phyloP scores from a whole-genome alignment of 2,329 filamentous ascomycete genomes.

The Phialophora verrucosa region DNA sequence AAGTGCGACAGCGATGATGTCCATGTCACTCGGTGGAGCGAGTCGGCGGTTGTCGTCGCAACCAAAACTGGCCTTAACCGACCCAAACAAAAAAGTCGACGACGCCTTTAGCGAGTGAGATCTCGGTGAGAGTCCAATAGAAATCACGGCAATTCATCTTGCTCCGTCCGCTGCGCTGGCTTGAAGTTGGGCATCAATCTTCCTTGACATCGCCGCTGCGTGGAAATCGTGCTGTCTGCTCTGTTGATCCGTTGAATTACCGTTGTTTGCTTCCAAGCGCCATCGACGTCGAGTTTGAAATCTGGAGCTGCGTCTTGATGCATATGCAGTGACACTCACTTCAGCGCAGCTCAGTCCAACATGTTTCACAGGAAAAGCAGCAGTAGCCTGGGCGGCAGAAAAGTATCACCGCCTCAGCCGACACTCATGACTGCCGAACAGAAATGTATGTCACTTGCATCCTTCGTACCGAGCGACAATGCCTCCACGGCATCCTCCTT shows the following conservation, averaged over 20 bases:
- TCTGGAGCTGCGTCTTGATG: background rate
- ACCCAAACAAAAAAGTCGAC: slow-evolving; percentile 11
- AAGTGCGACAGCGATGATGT: background rate
- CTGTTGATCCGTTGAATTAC: background rate
- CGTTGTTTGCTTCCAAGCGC: slow-evolving; percentile 1
- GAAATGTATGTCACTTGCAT: slow-evolving; percentile 48
- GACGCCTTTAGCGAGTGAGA: background rate
- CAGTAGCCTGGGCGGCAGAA: slow-evolving; percentile 46
- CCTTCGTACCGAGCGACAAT: slow-evolving; percentile 12
- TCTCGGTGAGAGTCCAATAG: slow-evolving; percentile 6
- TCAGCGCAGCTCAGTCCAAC: slow-evolving; percentile 12
- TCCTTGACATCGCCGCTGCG: background rate
- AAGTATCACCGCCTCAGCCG: slow-evolving; percentile 54
- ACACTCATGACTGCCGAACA: slow-evolving; percentile 55
- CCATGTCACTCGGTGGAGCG: background rate
- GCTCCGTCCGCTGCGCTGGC: background rate
- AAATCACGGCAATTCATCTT: background rate
- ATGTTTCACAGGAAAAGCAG: slow-evolving; percentile 49
- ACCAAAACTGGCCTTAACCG: background rate
- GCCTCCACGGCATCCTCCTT: slow-evolving; percentile 35
- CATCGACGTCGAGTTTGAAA: slow-evolving; percentile 7
- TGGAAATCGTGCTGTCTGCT: slow-evolving; percentile 1
- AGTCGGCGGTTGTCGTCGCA: slow-evolving; percentile 12
- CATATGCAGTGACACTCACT: slow-evolving; percentile 26
- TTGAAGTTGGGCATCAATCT: background rate